These are phyloP conservation scores for Xylariales sp. DNA, from an alignment of 2,329 filamentous ascomycete genomes.

Conservation along the genomic window DNA sequence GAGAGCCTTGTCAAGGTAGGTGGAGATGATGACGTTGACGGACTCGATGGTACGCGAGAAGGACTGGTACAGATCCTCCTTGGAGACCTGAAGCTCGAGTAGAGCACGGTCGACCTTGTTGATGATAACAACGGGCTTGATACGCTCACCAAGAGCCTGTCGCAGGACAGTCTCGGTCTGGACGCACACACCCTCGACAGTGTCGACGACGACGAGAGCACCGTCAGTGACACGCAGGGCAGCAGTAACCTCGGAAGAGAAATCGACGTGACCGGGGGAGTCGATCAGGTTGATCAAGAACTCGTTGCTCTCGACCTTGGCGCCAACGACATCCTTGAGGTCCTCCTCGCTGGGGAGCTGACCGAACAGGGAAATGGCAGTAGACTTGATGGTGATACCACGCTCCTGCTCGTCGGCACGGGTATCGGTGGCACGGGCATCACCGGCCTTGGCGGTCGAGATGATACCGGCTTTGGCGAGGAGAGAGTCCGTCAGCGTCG, in stretches of 20 bases:
- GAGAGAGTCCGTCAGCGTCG: conserved; percentile 97
- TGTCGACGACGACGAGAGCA: conserved; percentile 99
- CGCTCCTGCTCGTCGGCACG: conserved; percentile 97
- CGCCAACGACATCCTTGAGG: conserved; percentile 86
- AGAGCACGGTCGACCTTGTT: conserved; percentile 99
- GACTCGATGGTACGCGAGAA: conserved; percentile 99
- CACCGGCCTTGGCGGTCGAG: conserved; percentile 94
- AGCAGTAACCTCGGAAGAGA: conserved; percentile 99
- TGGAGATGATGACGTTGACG: conserved; percentile 99
- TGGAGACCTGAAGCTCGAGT: conserved; percentile 95
- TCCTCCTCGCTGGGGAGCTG: conserved; percentile 77
- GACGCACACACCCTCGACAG: conserved; percentile 99
- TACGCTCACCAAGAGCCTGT: conserved; percentile 98
- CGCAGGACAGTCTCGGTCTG: conserved; percentile 99
- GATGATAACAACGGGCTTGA: conserved; percentile 99
- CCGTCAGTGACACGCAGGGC: conserved; percentile 99
- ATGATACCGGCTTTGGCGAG: conserved; percentile 99
- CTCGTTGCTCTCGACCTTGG: conserved; percentile 85
- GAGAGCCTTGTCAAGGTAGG: conserved; percentile 94
- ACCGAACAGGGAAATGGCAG: conserved; percentile 97
- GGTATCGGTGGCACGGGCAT: conserved; percentile 94
- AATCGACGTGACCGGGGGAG: conserved; percentile 99
- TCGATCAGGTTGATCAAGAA: conserved; percentile 99
- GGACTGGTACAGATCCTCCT: conserved; percentile 99
- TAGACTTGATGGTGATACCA: conserved; percentile 99